phyloP scores from a whole-genome alignment of 805 yeast species.

The Wickerhamomyces alni region DNA sequence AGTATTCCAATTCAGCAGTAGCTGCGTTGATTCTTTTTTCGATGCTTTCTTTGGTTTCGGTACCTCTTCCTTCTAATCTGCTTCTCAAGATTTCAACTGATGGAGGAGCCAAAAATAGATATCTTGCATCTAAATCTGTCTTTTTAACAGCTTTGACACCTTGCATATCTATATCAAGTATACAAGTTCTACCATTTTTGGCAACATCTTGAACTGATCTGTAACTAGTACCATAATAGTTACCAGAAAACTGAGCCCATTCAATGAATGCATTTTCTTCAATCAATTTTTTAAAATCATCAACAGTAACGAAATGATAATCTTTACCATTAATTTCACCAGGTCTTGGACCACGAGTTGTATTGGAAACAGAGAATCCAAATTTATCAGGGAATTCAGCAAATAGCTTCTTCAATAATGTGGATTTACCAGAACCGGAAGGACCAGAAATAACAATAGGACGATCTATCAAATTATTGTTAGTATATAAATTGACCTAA shows the following conservation, averaged over 20 bases:
- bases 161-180: conserved; percentile 97
- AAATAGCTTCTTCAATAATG: conserved; percentile 81
- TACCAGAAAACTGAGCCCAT: conserved; percentile 97
- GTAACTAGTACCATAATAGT: conserved; percentile 92
- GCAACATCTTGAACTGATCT: conserved; percentile 66
- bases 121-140: conserved; percentile 78
- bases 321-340: conserved; percentile 90
- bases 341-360: conserved; percentile 86
- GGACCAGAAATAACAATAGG: conserved; percentile 98
- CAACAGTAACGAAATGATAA: conserved; percentile 81
- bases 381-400: conserved; percentile 85
- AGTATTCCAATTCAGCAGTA: conserved; percentile 78
- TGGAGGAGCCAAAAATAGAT: conserved; percentile 88
- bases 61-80: conserved; percentile 86
- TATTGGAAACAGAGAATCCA: conserved; percentile 91
- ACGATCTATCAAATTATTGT: conserved; percentile 39
- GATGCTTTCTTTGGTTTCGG: conserved; percentile 84
- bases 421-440: conserved; percentile 93
- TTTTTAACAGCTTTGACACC: conserved; percentile 92
- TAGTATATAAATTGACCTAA: background rate
- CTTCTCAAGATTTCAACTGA: conserved; percentile 68
- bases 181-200: conserved; percentile 65
- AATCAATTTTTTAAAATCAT: conserved; percentile 71
- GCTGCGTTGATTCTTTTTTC: conserved; percentile 86
- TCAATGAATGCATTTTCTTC: conserved; percentile 78